phyloP scores from a whole-genome alignment of 108 stramenopile genomes.

The Pseudonitzschia multiseries region DNA sequence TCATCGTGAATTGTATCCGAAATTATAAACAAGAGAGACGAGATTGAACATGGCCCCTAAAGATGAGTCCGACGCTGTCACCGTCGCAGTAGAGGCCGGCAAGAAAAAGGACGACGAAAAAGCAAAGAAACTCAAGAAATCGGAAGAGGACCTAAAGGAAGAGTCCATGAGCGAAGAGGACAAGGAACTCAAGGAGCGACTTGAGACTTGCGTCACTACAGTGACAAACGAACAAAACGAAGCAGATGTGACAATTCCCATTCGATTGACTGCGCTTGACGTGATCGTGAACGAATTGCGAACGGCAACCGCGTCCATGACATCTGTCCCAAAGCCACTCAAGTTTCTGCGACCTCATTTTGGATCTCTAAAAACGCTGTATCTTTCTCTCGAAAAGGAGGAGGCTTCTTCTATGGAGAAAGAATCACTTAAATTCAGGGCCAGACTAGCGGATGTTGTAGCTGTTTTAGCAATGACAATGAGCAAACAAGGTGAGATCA shows the following conservation, averaged over 20 bases:
- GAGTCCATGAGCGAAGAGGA: constrained; percentile 82
- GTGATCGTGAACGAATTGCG: constrained; percentile 90
- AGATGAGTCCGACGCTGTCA: constrained; percentile 31
- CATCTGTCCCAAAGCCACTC: constrained; percentile 97
- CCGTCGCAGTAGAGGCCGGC: constrained; percentile 31
- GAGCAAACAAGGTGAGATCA: constrained; percentile 80
- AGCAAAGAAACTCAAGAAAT: constrained; percentile 30
- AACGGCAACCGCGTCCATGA: constrained; percentile 95
- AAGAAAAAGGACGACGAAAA: constrained; percentile 39
- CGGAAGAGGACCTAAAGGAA: constrained; percentile 31
- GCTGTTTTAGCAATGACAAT: constrained; percentile 98
- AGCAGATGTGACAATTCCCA: constrained; percentile 62
- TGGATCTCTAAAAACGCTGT: constrained; percentile 79
- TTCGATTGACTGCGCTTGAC: constrained; percentile 84
- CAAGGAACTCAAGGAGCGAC: constrained; percentile 78
- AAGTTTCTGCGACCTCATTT: constrained; percentile 98
- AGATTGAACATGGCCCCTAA: constrained; percentile 34
- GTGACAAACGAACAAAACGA: constrained; percentile 69
- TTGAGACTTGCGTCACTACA: constrained; percentile 87
- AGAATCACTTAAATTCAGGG: constrained; percentile 60
- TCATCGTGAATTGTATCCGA: neutral
- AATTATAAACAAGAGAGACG: neutral
- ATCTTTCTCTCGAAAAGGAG: constrained; percentile 43
- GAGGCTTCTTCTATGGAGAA: constrained; percentile 35
- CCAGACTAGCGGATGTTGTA: constrained; percentile 90